Base-by-base conservation (phyloP, 2,329 filamentous ascomycete species). In the Sporothrix curviconia region DNA sequence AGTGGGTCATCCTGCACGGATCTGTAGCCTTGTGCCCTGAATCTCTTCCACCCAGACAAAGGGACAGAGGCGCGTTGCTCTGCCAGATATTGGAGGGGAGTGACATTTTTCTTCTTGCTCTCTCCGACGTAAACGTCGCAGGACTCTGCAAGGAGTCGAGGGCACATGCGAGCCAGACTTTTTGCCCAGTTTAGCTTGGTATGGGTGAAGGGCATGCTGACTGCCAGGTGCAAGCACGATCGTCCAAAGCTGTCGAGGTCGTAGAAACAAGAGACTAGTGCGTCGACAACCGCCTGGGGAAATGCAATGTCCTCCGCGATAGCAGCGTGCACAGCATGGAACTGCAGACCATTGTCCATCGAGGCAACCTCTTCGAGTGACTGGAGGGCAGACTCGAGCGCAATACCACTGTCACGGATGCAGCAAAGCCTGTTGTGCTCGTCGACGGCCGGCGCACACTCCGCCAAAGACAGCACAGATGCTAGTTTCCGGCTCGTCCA, bases 171-270 rank as follows among this genome's bases (percentile, higher is more conserved):
- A 8, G 49, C 49, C 7, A 51, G 49, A 3, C 34, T 51, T 7
- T 25, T 51, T 32, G 49, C 49, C 49, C 49, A 51, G 24, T 39
- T 19, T 7, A 51, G 25, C 15, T 51, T 51, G 34, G 49, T 39
- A 4, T 28, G 12, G n/a, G 49, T 51, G 36, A 51, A 51, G 14
- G 49, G 49, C 49, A 51, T 51, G 49, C 49, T 51, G 24, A 51
- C 34, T 14, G 49, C 49, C 15, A 51, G 22, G 15, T 51, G 49
- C 34, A 51, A 28, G 22, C 49, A 51, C 7, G 49, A 37, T 14
- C 49, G 49, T 9, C 49, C 49, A 14, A 51, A 39, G n/a, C 49
- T 51, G 34, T 51, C 49, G 7, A 28, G 30, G 7, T 37, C 24
- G 7, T 37, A 22, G 11, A 51, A 51, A 8, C 49, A 51, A 11